Conservation (phyloP, 768 basidiomycete genomes). For the Macrolepiota dolichaula region DNA sequence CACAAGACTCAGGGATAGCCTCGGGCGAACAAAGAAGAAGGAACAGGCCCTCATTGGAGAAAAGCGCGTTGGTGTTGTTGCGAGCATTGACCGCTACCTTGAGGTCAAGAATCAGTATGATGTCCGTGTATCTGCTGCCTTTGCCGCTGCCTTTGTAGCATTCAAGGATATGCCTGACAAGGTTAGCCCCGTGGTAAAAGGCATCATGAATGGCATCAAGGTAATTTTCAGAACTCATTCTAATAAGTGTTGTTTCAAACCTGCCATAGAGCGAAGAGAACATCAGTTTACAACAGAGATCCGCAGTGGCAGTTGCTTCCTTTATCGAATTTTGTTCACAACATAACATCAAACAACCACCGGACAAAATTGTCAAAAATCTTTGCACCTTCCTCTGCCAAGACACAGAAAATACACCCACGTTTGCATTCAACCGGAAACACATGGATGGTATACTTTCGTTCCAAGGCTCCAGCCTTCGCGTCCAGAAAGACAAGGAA, state of each 20-base stretch:
- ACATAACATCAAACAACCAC: slow-evolving; percentile 75
- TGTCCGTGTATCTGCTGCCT: slow-evolving; percentile 81
- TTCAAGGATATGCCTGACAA: slow-evolving; percentile 86
- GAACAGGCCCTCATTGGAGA: slow-evolving; percentile 74
- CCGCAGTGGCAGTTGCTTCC: slow-evolving; percentile 80
- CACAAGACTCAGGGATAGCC: slow-evolving; percentile 65
- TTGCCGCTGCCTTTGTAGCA: slow-evolving; percentile 89
- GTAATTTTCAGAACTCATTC: slow-evolving; percentile 36
- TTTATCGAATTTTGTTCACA: slow-evolving; percentile 84
- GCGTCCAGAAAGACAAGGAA: slow-evolving; percentile 28
- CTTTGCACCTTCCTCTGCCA: slow-evolving; percentile 95
- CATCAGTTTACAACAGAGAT: slow-evolving; percentile 80
- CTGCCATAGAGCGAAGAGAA: slow-evolving; percentile 78
- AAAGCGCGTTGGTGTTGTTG: slow-evolving; percentile 62
- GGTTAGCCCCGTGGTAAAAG: slow-evolving; percentile 94
- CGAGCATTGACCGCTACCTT: slow-evolving; percentile 74
- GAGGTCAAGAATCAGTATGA: slow-evolving; percentile 86
- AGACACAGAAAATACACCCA: slow-evolving; percentile 84
- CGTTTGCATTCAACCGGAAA: slow-evolving; percentile 70
- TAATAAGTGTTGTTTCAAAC: slow-evolving; percentile 8
- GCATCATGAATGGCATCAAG: slow-evolving; percentile 97
- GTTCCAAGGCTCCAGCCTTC: slow-evolving; percentile 44
- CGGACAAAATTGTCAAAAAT: slow-evolving; percentile 96
- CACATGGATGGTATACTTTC: slow-evolving; percentile 74
- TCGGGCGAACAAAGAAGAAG: slow-evolving; percentile 77